Evolutionary conservation across 305 asterid species (phyloP).

Genomic region (Fraxinus velutina): DNA sequence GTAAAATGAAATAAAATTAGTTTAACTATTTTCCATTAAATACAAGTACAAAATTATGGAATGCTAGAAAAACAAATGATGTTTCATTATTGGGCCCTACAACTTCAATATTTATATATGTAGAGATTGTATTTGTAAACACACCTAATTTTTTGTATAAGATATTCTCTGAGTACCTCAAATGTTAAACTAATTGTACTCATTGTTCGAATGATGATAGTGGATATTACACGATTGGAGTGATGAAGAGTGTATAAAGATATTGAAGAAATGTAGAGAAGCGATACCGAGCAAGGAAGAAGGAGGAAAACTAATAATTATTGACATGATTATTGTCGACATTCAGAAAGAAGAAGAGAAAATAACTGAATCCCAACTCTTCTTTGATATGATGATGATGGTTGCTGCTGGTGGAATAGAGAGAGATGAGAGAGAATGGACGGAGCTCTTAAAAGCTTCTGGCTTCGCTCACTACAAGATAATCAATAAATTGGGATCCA

Average conservation of each 20-base stretch:
- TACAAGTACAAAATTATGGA: neutral
- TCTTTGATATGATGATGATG: constrained; percentile 36
- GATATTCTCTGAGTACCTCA: neutral
- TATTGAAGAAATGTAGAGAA: constrained; percentile 37
- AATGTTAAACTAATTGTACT: neutral
- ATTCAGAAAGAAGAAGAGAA: constrained; percentile 12
- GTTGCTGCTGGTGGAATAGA: constrained; percentile 19
- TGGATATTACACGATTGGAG: constrained; percentile 39
- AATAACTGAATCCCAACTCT: constrained; percentile 28
- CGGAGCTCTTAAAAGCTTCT: constrained; percentile 1
- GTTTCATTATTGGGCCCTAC: neutral
- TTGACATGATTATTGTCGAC: constrained; percentile 24
- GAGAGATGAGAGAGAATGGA: constrained; percentile 30
- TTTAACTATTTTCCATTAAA: neutral
- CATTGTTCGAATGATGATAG: constrained; percentile 1
- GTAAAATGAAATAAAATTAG: neutral
- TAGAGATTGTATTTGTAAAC: neutral
- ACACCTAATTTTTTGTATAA: neutral
- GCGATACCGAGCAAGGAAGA: constrained; percentile 25
- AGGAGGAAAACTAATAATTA: constrained; percentile 33
- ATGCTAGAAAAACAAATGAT: neutral
- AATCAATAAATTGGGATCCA: neutral
- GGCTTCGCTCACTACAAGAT: neutral
- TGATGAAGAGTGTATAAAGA: constrained; percentile 25
- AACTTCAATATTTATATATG: neutral